Evolutionary conservation across 768 basidiomycete species (phyloP).

Genomic region (Boletus huronensis): DNA sequence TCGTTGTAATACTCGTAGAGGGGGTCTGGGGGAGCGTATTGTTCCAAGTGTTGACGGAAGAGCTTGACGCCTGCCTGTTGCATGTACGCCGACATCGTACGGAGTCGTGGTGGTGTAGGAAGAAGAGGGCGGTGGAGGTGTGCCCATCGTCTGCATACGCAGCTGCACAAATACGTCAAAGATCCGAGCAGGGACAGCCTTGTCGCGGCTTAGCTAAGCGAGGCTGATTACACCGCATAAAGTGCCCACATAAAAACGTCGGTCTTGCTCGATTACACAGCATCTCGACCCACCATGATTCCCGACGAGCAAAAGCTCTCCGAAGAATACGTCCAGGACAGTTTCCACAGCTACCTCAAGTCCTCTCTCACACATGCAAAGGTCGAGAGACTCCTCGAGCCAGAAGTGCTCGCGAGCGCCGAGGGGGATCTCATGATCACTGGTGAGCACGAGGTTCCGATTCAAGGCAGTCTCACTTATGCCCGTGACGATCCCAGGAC

Average conservation of each 20-base stretch:
- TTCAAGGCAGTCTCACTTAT: background rate
- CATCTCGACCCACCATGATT: slow-evolving; percentile 7
- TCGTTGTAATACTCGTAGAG: slow-evolving; percentile 50
- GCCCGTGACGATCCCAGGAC: slow-evolving; percentile 41
- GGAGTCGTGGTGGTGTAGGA: background rate
- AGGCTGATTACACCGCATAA: background rate
- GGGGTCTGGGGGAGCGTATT: slow-evolving; percentile 71
- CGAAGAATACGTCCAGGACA: slow-evolving; percentile 67
- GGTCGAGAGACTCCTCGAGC: slow-evolving; percentile 67
- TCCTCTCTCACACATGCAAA: slow-evolving; percentile 78
- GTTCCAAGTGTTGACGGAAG: slow-evolving; percentile 59
- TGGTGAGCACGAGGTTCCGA: slow-evolving; percentile 41
- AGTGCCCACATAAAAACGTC: background rate
- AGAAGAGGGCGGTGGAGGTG: background rate
- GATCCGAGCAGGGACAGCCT: background rate
- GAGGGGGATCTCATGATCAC: slow-evolving; percentile 86
- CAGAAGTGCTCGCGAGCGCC: slow-evolving; percentile 69
- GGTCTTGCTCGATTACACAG: background rate
- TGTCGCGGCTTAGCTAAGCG: background rate
- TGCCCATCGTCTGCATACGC: background rate
- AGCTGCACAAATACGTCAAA: slow-evolving; percentile 13
- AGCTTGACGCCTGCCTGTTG: slow-evolving; percentile 53
- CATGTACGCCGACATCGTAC: slow-evolving; percentile 27
- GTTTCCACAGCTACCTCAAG: slow-evolving; percentile 80
- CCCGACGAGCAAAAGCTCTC: slow-evolving; percentile 42